phyloP scores from a whole-genome alignment of 2,329 filamentous ascomycete genomes.

The Reticulascus tulasneorum region DNA sequence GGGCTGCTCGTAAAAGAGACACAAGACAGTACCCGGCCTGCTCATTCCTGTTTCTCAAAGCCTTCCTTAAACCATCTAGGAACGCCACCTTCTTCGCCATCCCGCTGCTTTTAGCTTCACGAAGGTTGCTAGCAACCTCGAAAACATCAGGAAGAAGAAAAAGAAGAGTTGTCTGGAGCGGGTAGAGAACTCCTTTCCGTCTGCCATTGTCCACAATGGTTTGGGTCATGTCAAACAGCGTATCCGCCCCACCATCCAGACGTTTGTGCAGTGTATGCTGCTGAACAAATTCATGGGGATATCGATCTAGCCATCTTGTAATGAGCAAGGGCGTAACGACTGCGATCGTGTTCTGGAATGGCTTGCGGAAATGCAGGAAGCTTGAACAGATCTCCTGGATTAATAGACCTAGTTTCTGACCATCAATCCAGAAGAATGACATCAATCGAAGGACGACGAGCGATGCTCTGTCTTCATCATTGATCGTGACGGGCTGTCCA shows the following conservation, averaged over 20 bases:
- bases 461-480: constrained; percentile 48
- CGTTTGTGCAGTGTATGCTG: constrained; percentile 57
- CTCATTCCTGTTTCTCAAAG: constrained; percentile 61
- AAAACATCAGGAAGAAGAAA: constrained; percentile 66
- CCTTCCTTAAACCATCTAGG: constrained; percentile 59
- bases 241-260: constrained; percentile 63
- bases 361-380: constrained; percentile 62
- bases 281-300: constrained; percentile 60
- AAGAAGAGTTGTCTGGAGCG: constrained; percentile 59
- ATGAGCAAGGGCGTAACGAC: constrained; percentile 60
- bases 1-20: constrained; percentile 56
- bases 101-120: constrained; percentile 57
- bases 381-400: constrained; percentile 64
- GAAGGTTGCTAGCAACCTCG: constrained; percentile 64
- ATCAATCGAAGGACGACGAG: constrained; percentile 56
- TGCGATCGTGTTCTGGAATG: constrained; percentile 61
- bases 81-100: constrained; percentile 65
- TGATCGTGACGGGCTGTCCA: constrained; percentile 29
- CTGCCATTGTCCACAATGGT: constrained; percentile 55
- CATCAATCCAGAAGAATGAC: constrained; percentile 62
- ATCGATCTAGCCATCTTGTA: constrained; percentile 61
- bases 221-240: constrained; percentile 65
- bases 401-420: constrained; percentile 55
- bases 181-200: constrained; percentile 53
- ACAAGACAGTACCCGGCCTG: constrained; percentile 64